A percentile compares a stretch with the other conserved stretches of the same genome.
Conservation (phyloP, 768 basidiomycete genomes). For the Podaxis rugospora region DNA sequence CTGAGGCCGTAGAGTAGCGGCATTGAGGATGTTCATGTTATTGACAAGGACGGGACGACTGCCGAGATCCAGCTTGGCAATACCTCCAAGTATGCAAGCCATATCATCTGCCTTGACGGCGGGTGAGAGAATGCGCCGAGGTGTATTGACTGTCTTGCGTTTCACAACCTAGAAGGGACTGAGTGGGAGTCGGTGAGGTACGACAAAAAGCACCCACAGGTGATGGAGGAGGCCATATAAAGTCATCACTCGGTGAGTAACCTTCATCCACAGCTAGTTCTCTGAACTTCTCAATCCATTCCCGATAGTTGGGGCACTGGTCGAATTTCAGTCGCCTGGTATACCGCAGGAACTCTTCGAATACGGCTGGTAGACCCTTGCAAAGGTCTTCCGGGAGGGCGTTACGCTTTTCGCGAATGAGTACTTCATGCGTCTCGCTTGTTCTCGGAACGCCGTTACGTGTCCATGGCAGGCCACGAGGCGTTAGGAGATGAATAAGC, state of each 20-base stretch:
- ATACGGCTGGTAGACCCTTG: conserved; percentile 60
- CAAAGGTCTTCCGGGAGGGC: conserved; percentile 66
- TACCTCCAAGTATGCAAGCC: conserved; percentile 51
- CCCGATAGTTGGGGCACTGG: conserved; percentile 63
- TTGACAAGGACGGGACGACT: conserved; percentile 47
- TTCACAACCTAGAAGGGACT: conserved; percentile 13
- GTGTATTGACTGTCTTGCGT: conserved; percentile 31
- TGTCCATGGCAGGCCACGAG: conserved; percentile 73
- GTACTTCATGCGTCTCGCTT: conserved; percentile 52
- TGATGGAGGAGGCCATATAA: conserved; percentile 70
- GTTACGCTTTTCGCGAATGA: conserved; percentile 60
- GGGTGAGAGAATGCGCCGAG: conserved; percentile 31
- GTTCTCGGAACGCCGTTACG: conserved; percentile 77
- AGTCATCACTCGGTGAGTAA: conserved; percentile 51
- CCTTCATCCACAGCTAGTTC: conserved; percentile 58
- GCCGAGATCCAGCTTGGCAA: conserved; percentile 57
- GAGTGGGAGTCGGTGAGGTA: conserved; percentile 8
- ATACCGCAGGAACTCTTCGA: conserved; percentile 75
- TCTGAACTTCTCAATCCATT: conserved; percentile 63
- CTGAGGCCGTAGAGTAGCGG: conserved; percentile 26
- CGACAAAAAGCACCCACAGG: conserved; percentile 18
- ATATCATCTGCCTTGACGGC: conserved; percentile 38
- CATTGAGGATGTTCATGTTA: conserved; percentile 41
- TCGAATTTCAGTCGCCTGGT: conserved; percentile 64
- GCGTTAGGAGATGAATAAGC: conserved; percentile 77